Conservation (phyloP, 2,329 filamentous ascomycete genomes). For the Clonostachys byssicola region DNA sequence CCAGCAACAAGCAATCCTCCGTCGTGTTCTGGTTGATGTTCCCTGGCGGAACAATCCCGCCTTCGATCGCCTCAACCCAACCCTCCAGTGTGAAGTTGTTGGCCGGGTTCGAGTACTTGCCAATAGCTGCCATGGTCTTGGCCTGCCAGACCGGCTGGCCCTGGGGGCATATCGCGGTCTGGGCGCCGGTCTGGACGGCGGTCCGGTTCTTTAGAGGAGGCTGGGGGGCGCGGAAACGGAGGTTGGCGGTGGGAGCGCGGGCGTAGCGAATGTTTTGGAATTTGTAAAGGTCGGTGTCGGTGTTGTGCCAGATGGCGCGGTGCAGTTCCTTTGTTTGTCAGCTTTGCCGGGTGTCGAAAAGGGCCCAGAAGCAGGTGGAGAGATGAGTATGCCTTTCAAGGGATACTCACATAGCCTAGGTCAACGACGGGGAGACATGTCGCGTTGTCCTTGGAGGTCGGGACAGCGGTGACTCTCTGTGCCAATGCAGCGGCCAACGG, state of each 20-base stretch:
- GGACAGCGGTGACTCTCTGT: too few relatives aligned
- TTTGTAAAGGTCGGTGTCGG: constrained; percentile 7
- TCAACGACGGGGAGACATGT: constrained; percentile 4
- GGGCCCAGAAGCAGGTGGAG: neutral
- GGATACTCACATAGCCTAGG: constrained; percentile 3
- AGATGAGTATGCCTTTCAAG: neutral
- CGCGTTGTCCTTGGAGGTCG: too few relatives aligned
- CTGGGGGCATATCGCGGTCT: constrained; percentile 9
- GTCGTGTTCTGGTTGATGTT: constrained; percentile 8
- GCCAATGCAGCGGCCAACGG: too few relatives aligned
- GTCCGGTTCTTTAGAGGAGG: constrained; percentile 1
- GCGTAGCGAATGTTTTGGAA: constrained; percentile 16
- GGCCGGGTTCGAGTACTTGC: constrained; percentile 2
- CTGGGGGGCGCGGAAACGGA: constrained; percentile 11
- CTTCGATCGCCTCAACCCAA: constrained; percentile 1
- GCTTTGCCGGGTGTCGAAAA: neutral
- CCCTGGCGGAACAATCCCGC: neutral
- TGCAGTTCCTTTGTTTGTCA: constrained; percentile 3
- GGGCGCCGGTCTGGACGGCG: constrained; percentile 6
- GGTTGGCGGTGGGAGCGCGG: constrained; percentile 7
- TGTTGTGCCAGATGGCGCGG: constrained; percentile 4
- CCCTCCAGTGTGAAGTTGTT: constrained; percentile 1
- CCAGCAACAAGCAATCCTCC: constrained; percentile 35
- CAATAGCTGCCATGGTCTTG: neutral
- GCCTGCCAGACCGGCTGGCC: constrained; percentile 3